Evolutionary conservation across 768 basidiomycete genomes (phyloP), one percentile per base, ranked within the genome.

Genomic region (Lanmaoa rubissima): DNA sequence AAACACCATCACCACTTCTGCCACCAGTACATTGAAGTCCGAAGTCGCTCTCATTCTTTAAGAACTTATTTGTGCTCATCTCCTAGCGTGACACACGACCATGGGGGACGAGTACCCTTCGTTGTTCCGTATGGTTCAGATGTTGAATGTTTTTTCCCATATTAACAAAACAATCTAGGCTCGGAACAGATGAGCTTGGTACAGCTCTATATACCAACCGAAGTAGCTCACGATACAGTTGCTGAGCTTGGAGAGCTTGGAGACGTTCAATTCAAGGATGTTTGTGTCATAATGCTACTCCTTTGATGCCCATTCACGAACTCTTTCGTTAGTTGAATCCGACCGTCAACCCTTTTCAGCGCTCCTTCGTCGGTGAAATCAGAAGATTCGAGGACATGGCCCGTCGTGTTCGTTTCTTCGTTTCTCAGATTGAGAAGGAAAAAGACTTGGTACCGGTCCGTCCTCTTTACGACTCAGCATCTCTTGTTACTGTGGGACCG

Each of bases 161-260:
- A 38, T 54, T 58, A 49, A 59, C 48, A 53, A 58, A 9, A 42
- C 6, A 51, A 51, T 56, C 53, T 43, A 97, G 94, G 92, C 55
- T 98, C 95, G 82, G 95, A 97, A 78, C 83, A 86, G 79, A 98
- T 98, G 95, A 96, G 94, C 80, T 79, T 95, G 76, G 90, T 96
- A 61, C 94, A 98, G 80, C 86, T 99, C 67, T 95, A 94, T 70
- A 90, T 98, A 64, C 97, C 96, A 43, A 89, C 91, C 39, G 97
- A 99, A 80, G 93, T 96, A 59, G 93, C 95, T 31, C 97, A 99
- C 73, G 94, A 98, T 69, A 92, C 96, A 46, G 92, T 98, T 58
- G 87, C 90, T 51, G 94, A 96, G 71, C 85, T 99, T 17, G 97
- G 93, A 63, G 94, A 97, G 73, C 85, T 98, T 43, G 94, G 95